These are phyloP conservation scores for Anaeromyces robustus DNA, from an alignment of 192 early-diverging fungal genomes.

Conservation along the genomic window DNA sequence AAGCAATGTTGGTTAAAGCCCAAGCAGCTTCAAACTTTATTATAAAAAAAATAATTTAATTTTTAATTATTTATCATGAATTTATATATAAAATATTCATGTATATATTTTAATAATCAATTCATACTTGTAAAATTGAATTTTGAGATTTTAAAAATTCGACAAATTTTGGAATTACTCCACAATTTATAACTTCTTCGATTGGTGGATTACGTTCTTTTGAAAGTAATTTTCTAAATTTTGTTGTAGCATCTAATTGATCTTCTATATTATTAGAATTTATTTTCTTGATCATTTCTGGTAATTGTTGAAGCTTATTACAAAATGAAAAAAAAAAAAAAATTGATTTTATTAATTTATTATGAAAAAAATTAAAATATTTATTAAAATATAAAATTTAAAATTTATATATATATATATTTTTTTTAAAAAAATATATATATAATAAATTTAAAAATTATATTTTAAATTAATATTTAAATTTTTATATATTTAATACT, in stretches of 20 bases:
- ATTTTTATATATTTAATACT: constrained; percentile 1
- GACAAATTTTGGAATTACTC: constrained; percentile 88
- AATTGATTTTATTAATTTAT: no score
- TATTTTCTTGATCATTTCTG: constrained; percentile 60
- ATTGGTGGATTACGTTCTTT: constrained; percentile 93
- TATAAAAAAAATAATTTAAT: not conserved
- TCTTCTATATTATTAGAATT: constrained; percentile 61
- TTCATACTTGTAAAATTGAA: constrained; percentile 62
- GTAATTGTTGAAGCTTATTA: constrained; percentile 54
- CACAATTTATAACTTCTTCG: constrained; percentile 82
- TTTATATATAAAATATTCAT: not conserved
- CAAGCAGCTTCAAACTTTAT: constrained; percentile 91
- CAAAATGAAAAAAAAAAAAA: no score
- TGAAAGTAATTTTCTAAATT: constrained; percentile 89
- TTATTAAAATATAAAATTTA: no score
- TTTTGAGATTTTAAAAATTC: constrained; percentile 77
- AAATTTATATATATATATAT: not conserved
- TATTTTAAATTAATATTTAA: not conserved
- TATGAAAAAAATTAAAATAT: no score
- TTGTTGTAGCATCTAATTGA: constrained; percentile 65
- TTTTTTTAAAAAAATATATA: constrained; percentile 1
- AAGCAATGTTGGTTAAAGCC: constrained; percentile 99
- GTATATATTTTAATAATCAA: no score
- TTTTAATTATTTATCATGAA: no score
- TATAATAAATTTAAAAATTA: not conserved